Evolutionary conservation across 208 protist genomes (phyloP).

Genomic region (Herpetomonas samuelpessoai): DNA sequence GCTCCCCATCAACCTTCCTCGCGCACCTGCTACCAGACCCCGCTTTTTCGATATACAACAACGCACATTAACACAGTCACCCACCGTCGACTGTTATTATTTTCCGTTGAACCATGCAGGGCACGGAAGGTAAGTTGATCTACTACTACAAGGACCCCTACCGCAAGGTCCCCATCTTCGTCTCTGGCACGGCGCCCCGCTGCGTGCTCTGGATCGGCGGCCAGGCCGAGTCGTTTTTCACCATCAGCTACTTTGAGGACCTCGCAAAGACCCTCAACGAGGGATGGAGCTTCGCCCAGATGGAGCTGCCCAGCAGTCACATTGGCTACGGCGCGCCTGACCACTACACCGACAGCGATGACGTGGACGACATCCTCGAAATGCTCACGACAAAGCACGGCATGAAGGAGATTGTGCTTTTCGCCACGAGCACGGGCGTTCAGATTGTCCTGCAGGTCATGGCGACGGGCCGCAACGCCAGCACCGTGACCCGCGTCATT

Average conservation of each 20-base stretch:
- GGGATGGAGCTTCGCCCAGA: constrained; percentile 58
- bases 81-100: background rate
- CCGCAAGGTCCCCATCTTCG: constrained; percentile 57
- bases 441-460: constrained; percentile 69
- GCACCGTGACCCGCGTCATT: constrained; percentile 55
- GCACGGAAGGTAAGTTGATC: constrained; percentile 35
- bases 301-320: constrained; percentile 53
- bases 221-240: constrained; percentile 62
- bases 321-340: constrained; percentile 50
- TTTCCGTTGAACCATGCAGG: constrained; percentile 19
- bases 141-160: constrained; percentile 53
- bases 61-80: background rate
- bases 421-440: constrained; percentile 70
- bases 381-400: constrained; percentile 40
- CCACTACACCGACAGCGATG: constrained; percentile 64
- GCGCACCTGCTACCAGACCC: too few species aligned
- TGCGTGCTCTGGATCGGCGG: constrained; percentile 76
- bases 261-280: constrained; percentile 33
- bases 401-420: constrained; percentile 62
- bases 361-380: constrained; percentile 60
- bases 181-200: constrained; percentile 39
- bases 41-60: background rate
- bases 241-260: constrained; percentile 49
- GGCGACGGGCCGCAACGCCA: constrained; percentile 18
- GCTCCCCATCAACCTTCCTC: too few species aligned